A percentile compares a stretch with the other conserved stretches of the same genome.
phyloP scores from a whole-genome alignment of 192 early-diverging fungal genomes.

The Backusella australiensis region DNA sequence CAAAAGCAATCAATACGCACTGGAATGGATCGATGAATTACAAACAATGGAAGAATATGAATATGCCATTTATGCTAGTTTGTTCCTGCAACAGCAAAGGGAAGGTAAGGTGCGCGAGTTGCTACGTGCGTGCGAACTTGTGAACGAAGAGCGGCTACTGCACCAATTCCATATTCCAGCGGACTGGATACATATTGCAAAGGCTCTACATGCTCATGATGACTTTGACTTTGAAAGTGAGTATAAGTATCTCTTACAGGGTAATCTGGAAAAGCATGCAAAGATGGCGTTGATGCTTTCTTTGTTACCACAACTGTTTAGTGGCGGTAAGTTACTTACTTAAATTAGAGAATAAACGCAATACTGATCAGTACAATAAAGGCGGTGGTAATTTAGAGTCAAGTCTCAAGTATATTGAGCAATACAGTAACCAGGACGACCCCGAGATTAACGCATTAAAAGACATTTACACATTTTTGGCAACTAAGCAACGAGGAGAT shows the following conservation, averaged over 20 bases:
- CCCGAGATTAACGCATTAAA: background rate
- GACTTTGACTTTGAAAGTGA: conserved; percentile 1
- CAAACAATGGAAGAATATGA: background rate
- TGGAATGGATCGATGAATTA: background rate
- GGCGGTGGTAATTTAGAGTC: no score
- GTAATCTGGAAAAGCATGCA: background rate
- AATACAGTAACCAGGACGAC: background rate
- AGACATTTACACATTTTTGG: background rate
- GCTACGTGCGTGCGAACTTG: background rate
- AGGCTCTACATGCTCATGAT: background rate
- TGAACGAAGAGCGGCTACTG: background rate
- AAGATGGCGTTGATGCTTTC: background rate
- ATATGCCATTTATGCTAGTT: background rate
- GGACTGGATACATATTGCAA: background rate
- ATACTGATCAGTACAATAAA: no score
- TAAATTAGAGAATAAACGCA: no score
- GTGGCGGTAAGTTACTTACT: no score
- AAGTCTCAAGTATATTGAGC: background rate
- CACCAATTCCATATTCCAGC: background rate
- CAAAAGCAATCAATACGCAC: background rate
- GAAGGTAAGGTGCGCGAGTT: background rate
- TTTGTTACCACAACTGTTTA: background rate
- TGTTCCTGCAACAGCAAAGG: background rate
- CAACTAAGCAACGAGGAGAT: background rate
- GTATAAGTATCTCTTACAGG: background rate